phyloP scores from a whole-genome alignment of 371 early-diverging fungal genomes.

The Circinella minor region DNA sequence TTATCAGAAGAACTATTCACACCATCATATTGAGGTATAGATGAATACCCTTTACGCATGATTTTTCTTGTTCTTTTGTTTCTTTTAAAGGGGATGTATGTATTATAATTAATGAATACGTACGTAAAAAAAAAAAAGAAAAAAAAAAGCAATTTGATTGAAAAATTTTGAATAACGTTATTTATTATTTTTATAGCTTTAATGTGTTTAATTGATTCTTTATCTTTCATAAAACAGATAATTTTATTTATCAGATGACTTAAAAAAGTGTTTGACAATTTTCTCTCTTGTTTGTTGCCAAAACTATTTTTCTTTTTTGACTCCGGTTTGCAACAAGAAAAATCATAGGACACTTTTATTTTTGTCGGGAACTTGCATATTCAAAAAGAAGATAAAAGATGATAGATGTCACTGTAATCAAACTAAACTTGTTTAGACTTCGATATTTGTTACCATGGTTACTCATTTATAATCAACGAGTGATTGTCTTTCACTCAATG shows the following conservation, averaged over 20 bases:
- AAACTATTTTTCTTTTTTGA: background rate
- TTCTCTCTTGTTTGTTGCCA: background rate
- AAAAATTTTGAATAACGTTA: background rate
- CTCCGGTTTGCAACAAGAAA: constrained; percentile 1
- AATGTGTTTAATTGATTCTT: no score
- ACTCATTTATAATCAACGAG: no score
- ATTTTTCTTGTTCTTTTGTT: background rate
- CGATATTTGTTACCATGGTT: no score
- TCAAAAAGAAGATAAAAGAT: background rate
- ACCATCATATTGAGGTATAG: constrained; percentile 7
- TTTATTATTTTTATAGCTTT: background rate
- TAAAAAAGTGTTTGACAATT: background rate
- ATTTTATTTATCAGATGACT: background rate
- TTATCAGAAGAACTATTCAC: background rate
- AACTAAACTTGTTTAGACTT: no score
- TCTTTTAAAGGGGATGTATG: no score
- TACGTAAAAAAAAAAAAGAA: no score
- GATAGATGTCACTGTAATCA: no score
- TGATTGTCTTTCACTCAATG: no score
- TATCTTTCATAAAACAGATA: background rate
- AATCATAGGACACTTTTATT: background rate
- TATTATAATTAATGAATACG: no score
- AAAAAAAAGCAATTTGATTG: background rate
- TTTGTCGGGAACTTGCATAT: background rate
- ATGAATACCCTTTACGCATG: constrained; percentile 15